Conservation (phyloP, 163 green algal species). For the Coccomyxa subellipsoidea region DNA sequence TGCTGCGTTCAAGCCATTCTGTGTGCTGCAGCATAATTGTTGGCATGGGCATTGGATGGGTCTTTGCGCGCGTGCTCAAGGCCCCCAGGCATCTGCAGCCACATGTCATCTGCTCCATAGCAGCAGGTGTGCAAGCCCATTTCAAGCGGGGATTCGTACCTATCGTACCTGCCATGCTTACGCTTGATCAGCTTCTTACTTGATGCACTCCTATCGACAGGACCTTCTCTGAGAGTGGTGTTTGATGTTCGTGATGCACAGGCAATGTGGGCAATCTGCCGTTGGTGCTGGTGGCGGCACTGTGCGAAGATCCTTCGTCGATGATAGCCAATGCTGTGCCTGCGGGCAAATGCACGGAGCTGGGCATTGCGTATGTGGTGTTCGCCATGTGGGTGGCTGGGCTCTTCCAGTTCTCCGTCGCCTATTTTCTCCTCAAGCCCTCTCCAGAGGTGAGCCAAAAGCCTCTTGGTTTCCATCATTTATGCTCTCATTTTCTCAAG, state of each 20-base stretch:
- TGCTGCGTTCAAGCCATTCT: no score
- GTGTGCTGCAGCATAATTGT: slow-evolving; percentile 31
- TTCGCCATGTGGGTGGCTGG: slow-evolving; percentile 45
- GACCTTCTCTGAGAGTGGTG: no score
- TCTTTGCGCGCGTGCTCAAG: slow-evolving; percentile 21
- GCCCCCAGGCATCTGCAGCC: slow-evolving; percentile 18
- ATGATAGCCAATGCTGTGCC: slow-evolving; percentile 18
- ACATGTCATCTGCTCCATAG: slow-evolving; percentile 29
- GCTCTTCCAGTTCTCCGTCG: slow-evolving; percentile 52
- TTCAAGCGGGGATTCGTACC: no score
- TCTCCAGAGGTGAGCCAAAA: neutral
- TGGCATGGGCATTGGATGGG: slow-evolving; percentile 39
- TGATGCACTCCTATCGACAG: no score
- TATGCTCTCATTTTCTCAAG: neutral
- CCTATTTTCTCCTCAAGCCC: slow-evolving; percentile 36
- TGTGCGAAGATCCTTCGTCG: slow-evolving; percentile 37
- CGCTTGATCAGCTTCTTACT: no score
- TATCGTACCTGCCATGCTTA: no score
- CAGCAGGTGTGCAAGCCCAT: slow-evolving; percentile 24
- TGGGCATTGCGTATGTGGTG: slow-evolving; percentile 43
- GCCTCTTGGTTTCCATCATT: neutral
- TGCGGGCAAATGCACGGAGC: slow-evolving; percentile 17
- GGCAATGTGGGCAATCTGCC: slow-evolving; percentile 66
- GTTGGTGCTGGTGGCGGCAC: slow-evolving; percentile 38
- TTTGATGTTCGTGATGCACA: neutral